These are phyloP conservation scores for Pilobolus umbonatus DNA, from an alignment of 192 early-diverging fungal genomes.

Conservation along the genomic window DNA sequence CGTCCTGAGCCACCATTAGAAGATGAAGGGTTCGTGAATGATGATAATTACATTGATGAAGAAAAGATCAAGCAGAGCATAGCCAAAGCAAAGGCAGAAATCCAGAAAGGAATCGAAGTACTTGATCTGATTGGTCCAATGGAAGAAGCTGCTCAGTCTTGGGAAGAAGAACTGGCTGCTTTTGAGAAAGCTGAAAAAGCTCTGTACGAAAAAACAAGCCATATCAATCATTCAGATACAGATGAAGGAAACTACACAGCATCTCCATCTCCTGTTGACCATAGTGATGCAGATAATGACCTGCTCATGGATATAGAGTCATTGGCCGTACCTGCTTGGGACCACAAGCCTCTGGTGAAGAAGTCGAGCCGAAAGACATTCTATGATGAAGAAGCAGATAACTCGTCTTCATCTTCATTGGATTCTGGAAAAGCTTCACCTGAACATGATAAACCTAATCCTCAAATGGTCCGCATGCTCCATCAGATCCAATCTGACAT, in stretches of 20 bases:
- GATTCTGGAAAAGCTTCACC: not conserved
- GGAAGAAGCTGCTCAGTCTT: slow-evolving; percentile 21
- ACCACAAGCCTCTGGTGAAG: slow-evolving; percentile 2
- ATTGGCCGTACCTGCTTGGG: slow-evolving; percentile 26
- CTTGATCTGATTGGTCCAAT: slow-evolving; percentile 28
- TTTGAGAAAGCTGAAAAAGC: slow-evolving; percentile 24
- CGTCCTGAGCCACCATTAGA: not conserved
- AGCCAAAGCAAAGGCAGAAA: slow-evolving; percentile 31
- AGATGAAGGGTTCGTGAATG: slow-evolving; percentile 1
- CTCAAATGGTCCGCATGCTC: slow-evolving; percentile 43
- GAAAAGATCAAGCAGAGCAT: slow-evolving; percentile 31
- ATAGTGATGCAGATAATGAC: slow-evolving; percentile 5
- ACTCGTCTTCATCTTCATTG: not conserved
- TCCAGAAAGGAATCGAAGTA: slow-evolving; percentile 35
- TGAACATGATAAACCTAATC: slow-evolving; percentile 17
- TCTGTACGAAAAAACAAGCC: not conserved
- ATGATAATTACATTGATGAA: not conserved
- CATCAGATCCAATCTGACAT: slow-evolving; percentile 59
- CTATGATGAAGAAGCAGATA: not conserved
- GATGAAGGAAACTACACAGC: slow-evolving; percentile 27
- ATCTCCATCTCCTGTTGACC: slow-evolving; percentile 11
- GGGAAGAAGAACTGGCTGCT: slow-evolving; percentile 32
- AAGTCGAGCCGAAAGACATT: too few species aligned
- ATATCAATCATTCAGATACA: slow-evolving; percentile 13
- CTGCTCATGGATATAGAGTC: slow-evolving; percentile 20